A percentile compares a stretch with the other conserved stretches of the same genome.
Conservation (phyloP, 2,329 filamentous ascomycete genomes). For the Cercospora canescens region DNA sequence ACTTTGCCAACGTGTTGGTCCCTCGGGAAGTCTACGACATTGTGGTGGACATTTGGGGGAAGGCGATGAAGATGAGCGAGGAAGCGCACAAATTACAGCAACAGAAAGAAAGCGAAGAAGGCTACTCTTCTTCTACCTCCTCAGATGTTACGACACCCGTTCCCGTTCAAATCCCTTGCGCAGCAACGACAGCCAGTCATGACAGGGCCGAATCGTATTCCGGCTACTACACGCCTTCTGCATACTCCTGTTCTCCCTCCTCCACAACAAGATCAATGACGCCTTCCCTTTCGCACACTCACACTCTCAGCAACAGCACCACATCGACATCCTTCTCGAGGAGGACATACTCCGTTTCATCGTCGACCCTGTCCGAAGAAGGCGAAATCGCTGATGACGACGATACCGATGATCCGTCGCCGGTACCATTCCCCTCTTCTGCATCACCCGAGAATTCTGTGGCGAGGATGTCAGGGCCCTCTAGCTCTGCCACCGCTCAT, state of each 20-base stretch:
- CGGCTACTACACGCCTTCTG: background rate
- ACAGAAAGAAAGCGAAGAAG: background rate
- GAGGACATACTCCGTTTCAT: background rate
- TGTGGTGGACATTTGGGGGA: background rate
- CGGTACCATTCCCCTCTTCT: background rate
- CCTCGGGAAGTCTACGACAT: background rate
- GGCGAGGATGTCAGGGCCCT: background rate
- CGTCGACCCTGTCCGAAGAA: background rate
- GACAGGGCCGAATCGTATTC: background rate
- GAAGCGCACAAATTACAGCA: background rate
- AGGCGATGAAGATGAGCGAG: background rate
- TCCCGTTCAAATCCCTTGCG: background rate
- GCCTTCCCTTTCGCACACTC: background rate
- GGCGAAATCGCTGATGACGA: background rate
- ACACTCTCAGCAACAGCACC: background rate
- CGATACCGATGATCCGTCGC: background rate
- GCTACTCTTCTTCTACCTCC: background rate
- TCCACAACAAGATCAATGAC: background rate
- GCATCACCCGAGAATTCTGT: background rate
- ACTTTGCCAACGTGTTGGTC: slow-evolving; percentile 5
- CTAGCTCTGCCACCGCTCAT: background rate
- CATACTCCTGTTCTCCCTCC: background rate
- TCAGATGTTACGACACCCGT: background rate
- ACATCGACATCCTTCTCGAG: background rate
- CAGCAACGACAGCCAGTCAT: background rate